Evolutionary conservation across 352 stramenopile genomes (phyloP).

Genomic region (Globisporangium cederbergense): DNA sequence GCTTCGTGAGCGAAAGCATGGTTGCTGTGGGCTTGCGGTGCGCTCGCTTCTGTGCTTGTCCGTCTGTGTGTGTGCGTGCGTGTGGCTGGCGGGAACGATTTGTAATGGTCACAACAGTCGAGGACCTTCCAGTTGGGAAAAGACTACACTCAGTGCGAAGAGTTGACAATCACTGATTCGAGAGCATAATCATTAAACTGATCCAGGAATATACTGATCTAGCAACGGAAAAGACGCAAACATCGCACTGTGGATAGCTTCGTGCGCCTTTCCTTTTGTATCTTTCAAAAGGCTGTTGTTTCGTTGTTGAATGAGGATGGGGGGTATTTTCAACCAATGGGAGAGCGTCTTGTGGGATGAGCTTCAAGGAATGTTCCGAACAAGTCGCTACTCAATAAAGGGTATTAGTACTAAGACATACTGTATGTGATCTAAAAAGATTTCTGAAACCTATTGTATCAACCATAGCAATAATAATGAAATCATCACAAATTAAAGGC

Average conservation of each 20-base stretch:
- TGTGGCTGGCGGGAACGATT: not conserved
- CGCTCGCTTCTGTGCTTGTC: no score
- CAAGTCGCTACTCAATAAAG: not conserved
- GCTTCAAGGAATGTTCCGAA: not conserved
- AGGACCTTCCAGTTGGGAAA: not conserved
- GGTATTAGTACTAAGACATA: not conserved
- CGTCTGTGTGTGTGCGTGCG: not conserved
- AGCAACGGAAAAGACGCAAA: not conserved
- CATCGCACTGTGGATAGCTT: not conserved
- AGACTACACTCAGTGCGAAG: not conserved
- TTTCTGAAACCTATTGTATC: no score
- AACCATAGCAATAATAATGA: no score
- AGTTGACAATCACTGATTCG: no score
- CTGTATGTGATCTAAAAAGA: no score
- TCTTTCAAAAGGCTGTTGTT: not conserved
- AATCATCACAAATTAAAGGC: no score
- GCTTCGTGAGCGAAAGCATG: conserved; percentile 9
- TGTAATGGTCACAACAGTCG: not conserved
- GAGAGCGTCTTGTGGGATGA: not conserved
- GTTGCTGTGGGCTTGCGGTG: not conserved
- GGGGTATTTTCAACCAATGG: not conserved
- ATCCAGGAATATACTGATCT: not conserved
- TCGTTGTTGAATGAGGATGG: not conserved
- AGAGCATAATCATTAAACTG: no score
- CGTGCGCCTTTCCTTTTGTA: not conserved